phyloP scores from a whole-genome alignment of 2,329 filamentous ascomycete genomes.

The Colletotrichum sp. region DNA sequence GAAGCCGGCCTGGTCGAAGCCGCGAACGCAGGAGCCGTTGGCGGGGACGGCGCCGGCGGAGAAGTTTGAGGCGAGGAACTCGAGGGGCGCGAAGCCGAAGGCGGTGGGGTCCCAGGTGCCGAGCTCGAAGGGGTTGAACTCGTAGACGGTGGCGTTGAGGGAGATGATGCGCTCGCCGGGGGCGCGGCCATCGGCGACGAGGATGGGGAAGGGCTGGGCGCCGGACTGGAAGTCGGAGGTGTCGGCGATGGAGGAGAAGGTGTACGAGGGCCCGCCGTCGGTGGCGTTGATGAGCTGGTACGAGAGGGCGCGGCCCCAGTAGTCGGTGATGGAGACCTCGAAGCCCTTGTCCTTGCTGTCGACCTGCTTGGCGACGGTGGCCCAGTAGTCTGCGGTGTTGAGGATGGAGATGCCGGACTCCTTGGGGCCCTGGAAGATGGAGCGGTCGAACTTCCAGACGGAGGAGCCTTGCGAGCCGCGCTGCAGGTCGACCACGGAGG shows the following conservation, averaged over 20 bases:
- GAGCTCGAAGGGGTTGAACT: constrained; percentile 71
- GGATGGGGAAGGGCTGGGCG: constrained; percentile 52
- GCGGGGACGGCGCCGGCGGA: constrained; percentile 49
- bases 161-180: constrained; percentile 48
- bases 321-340: constrained; percentile 78
- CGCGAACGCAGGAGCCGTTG: constrained; percentile 54
- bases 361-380: constrained; percentile 37
- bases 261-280: constrained; percentile 76
- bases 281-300: constrained; percentile 83
- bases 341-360: constrained; percentile 43
- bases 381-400: constrained; percentile 39
- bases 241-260: constrained; percentile 73
- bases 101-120: constrained; percentile 67
- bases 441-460: constrained; percentile 46
- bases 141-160: constrained; percentile 66
- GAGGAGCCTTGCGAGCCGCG: constrained; percentile 38
- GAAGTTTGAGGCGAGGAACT: constrained; percentile 66
- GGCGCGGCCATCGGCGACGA: constrained; percentile 52
- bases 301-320: constrained; percentile 85
- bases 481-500: constrained; percentile 64
- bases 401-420: constrained; percentile 35
- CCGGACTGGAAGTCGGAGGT: constrained; percentile 43
- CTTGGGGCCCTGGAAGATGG: constrained; percentile 44
- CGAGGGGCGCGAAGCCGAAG: constrained; percentile 62
- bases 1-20: constrained; percentile 81